phyloP scores from a whole-genome alignment of 176 grass and related monocot genomes.

The Eleusine coracana region DNA sequence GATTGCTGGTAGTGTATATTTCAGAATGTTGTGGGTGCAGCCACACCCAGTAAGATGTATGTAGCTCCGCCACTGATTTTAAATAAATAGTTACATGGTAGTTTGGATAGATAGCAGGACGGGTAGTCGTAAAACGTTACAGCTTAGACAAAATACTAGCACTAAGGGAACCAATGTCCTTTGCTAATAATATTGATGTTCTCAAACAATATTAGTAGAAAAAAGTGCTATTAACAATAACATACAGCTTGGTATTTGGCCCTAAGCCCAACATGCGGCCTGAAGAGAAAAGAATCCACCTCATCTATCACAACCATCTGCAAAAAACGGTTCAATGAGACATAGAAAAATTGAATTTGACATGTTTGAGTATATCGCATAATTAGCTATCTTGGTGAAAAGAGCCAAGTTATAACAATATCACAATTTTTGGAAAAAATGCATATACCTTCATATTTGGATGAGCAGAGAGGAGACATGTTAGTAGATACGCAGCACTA shows the following conservation, averaged over 20 bases:
- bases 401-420: background rate
- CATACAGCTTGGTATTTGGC: constrained; percentile 98
- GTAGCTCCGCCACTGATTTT: background rate
- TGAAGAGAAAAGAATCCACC: constrained; percentile 94
- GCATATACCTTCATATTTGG: constrained; percentile 91
- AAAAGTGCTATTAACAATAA: constrained; percentile 37
- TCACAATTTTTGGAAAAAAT: constrained; percentile 1
- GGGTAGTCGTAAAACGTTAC: constrained; percentile 9
- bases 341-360: background rate
- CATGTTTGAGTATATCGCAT: constrained; percentile 14
- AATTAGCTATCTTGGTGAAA: constrained; percentile 23
- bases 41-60: no score
- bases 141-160: background rate
- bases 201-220: constrained; percentile 26
- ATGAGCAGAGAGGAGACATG: constrained; percentile 72
- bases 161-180: constrained; percentile 12
- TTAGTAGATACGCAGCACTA: constrained; percentile 82
- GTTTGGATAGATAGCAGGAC: constrained; percentile 21
- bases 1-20: no score
- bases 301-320: constrained; percentile 97
- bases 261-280: constrained; percentile 81
- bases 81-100: background rate
- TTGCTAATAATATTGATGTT: background rate
- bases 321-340: constrained; percentile 23
- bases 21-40: no score